These are phyloP conservation scores for Flaveria linearis DNA, from an alignment of 129 eudicot species.

Conservation along the genomic window DNA sequence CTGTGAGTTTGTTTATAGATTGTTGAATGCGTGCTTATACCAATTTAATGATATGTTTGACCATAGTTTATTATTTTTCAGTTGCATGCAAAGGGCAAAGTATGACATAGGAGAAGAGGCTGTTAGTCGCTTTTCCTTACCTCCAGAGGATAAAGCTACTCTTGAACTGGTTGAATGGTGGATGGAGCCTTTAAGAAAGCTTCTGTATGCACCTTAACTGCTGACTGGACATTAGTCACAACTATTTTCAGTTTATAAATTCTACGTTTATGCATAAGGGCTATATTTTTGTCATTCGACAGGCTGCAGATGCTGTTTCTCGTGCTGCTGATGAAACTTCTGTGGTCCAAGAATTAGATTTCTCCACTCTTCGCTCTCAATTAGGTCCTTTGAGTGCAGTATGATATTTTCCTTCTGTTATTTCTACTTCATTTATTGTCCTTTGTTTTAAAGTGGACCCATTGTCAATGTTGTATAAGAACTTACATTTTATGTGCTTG, in stretches of 20 bases:
- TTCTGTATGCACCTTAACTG: conserved; percentile 66
- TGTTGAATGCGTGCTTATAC: conserved; percentile 10
- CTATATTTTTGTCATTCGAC: conserved; percentile 18
- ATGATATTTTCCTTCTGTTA: conserved; percentile 36
- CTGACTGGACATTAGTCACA: conserved; percentile 5
- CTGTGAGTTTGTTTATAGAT: conserved; percentile 58
- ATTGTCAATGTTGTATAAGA: conserved; percentile 6
- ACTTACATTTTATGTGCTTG: conserved; percentile 35
- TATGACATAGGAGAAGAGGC: conserved; percentile 98
- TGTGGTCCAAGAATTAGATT: conserved; percentile 72
- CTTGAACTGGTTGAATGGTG: conserved; percentile 93
- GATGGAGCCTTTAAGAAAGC: conserved; percentile 86
- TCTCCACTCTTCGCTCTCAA: conserved; percentile 77
- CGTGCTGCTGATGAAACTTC: conserved; percentile 92
- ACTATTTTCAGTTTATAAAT: conserved; percentile 4
- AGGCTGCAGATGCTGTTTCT: conserved; percentile 97
- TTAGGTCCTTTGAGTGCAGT: conserved; percentile 89
- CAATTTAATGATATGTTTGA: conserved; percentile 17
- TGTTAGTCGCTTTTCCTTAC: conserved; percentile 79
- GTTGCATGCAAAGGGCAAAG: conserved; percentile 98
- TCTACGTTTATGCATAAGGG: conserved; percentile 6
- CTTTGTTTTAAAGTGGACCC: conserved; percentile 15
- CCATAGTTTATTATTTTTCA: conserved; percentile 40
- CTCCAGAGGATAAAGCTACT: conserved; percentile 98
- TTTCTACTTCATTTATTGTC: conserved; percentile 14